A percentile compares a stretch with the other conserved stretches of the same genome.
Evolutionary conservation across 495 filamentous ascomycete genomes (phyloP).

Genomic region (Hyaloscypha variabilis): DNA sequence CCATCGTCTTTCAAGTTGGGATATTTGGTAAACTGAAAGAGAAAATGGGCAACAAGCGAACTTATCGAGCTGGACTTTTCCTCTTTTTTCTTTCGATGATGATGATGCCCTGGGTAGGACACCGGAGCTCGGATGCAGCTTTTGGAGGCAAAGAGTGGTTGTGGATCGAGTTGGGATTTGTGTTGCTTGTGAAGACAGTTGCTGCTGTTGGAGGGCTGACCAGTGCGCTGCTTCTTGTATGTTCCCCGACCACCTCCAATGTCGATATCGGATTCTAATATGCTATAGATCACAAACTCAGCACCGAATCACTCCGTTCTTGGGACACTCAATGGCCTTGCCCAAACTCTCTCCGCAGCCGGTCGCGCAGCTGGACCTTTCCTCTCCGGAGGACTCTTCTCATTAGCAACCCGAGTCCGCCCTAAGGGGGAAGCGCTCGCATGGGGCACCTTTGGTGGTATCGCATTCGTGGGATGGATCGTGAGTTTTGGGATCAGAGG

Average conservation of each 20-base stretch:
- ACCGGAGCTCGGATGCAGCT: constrained; percentile 56
- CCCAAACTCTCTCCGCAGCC: constrained; percentile 90
- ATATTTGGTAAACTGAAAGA: constrained; percentile 79
- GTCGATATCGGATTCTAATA: constrained; percentile 23
- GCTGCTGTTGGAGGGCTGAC: constrained; percentile 88
- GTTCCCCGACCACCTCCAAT: constrained; percentile 31
- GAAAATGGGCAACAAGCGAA: constrained; percentile 80
- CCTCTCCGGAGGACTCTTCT: constrained; percentile 82
- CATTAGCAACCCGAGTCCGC: constrained; percentile 64
- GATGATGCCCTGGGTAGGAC: constrained; percentile 87
- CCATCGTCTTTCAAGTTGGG: constrained; percentile 86
- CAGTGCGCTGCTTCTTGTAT: constrained; percentile 78
- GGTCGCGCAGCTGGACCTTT: constrained; percentile 90
- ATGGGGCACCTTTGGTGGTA: constrained; percentile 68
- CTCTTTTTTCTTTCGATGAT: constrained; percentile 83
- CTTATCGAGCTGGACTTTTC: constrained; percentile 78
- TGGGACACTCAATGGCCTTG: constrained; percentile 89
- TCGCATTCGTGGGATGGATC: constrained; percentile 68
- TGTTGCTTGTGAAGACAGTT: constrained; percentile 85
- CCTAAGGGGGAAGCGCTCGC: constrained; percentile 79
- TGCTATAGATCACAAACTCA: constrained; percentile 82
- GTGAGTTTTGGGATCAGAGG: constrained; percentile 67
- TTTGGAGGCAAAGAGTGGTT: constrained; percentile 63
- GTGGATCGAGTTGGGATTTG: constrained; percentile 74
- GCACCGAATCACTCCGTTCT: constrained; percentile 84